Evolutionary conservation across 2,329 filamentous ascomycete species (phyloP), one percentile per base, ranked within the genome.

Genomic region (Sclerotinia trifoliorum): DNA sequence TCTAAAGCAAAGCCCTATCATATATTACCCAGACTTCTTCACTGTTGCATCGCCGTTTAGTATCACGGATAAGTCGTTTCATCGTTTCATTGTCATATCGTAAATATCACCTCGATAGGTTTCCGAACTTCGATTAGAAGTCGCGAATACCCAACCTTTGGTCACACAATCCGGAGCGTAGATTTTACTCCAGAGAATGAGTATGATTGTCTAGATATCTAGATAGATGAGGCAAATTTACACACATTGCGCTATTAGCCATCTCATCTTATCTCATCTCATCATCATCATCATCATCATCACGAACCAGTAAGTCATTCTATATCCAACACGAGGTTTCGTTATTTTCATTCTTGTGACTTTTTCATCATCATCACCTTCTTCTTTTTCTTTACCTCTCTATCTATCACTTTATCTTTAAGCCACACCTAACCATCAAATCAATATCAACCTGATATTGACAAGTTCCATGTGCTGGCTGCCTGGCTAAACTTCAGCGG

Each of bases 161-260:
- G 49, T 51, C 29, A 39, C 60, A 62, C 58, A 19, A 24, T 39
- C 48, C 60, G 60, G 60, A 62, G 60, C 46, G n/a, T 26, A n/a
- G 7, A 51, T 4, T 62, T 32, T n/a, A 35, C 21, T 62, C 60
- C 35, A 7, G 7, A 35, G 35, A 35, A 35, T 35, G 35, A 35
- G 35, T 35, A 35, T 35, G 35, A 35, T 35, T 35, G 35, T 5
- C 32, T 35, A 35, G 35, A 35, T 35, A 35, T 10, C 35, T 35
- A 35, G 35, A 10, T 35, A 35, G 35, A 35, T 35, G 17, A 51
- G 11, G 46, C 58, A 24, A 62, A 39, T 7, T 26, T 4, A n/a
- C 4, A 8, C 1, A 35, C 4, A 32, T 29, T 29, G 35, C 35
- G 1, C 8, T 35, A 35, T 35, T 35, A 35, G 35, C 35, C 35